Base-by-base conservation (phyloP, 208 protist genomes). In the Angomonas deanei region DNA sequence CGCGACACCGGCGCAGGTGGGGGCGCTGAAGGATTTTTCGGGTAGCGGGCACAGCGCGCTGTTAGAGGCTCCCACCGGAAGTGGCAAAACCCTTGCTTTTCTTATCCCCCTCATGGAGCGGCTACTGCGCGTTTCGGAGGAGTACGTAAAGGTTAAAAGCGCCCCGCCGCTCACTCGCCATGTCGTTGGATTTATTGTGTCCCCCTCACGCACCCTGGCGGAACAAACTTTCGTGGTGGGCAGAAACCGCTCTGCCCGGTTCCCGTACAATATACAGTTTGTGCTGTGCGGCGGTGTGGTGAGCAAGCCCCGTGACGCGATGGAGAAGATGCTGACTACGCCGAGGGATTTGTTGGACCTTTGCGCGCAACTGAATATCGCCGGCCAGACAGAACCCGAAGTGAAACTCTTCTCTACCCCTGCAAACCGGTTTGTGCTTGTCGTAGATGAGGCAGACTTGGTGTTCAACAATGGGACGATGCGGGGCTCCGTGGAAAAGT, bases 31-130 rank as follows among this genome's bases (percentile, higher is more conserved):
- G 8, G 55, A 74, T 10, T 66, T 97, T n/a, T 50, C 80, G 1
- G 36, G 38, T 19, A 58, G 54, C 5, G 82, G 85, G 0, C 38
- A 73, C 28, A 92, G 86, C 55, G 76, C 66, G 0, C 38, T 99
- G 21, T 74, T 99, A 17, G 97, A 99, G 71, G 93, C 86, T 0
- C 97, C 97, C 1, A 99, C 97, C 0, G 97, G 97, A 21, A 98
- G 97, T 31, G 98, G 98, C 15, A 99, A 99, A 79, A 99, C 97
- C 13, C 81, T 99, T 1, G 95, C 84, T 8, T 84, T 99, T 32
- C 82, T 99, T 0, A 68, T 96, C 5, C 87, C 90, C 15, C 55
- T 96, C 17, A 86, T 96, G 78, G 82, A 96, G 72, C 84, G 90
- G 46, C 78, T 68, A 26, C 60, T 96, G 24, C 69, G 76, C 17